Evolutionary conservation across 345 rosid species (phyloP), one percentile per base, ranked within the genome.

Genomic region (Acer negundo): DNA sequence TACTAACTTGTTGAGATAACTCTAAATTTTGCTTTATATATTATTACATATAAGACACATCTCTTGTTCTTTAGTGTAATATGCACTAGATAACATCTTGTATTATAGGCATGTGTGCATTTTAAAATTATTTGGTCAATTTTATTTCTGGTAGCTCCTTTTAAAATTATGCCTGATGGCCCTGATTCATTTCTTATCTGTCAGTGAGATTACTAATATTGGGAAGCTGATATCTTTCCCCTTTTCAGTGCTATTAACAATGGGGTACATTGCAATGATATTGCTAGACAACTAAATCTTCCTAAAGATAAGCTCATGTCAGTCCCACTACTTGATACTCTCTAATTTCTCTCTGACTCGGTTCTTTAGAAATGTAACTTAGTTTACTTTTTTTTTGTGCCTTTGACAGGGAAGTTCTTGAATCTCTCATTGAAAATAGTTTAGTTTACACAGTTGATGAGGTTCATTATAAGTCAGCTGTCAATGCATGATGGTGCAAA

Each of bases 401-500:
- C 22, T 77, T 74, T 68, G 80, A 82, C 95, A 93, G 98, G 97
- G 87, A 87, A 61, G 93, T 86, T 49, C 75, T 92, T 24, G 90
- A 82, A 53, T 81, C 28, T 63, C 94, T 93, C 49, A 84, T 82
- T 15, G 84, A 78, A 17, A 93, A 90, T 67, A 94, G 97, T 68
- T 69, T 81, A 8, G 82, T 93, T 70, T 93, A 96, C 87, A 81
- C 97, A 0, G 86, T 92, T 6, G 93, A 93, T 23, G 98, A 95
- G 46, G 74, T 79, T 80, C 86, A 89, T 87, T 95, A 68, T 80
- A 93, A 89, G 75, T 90, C 97, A 44, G 86, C 93, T 4, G 85
- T 78, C 28, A 87, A 92, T 77, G 94, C 82, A 7, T 93, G 89
- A 90, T 6, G 53, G 62, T 72, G 56, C 65, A 17, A 65, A 31